Conservation (phyloP, 2,329 filamentous ascomycete species). For the Rhynchosporium agropyri region DNA sequence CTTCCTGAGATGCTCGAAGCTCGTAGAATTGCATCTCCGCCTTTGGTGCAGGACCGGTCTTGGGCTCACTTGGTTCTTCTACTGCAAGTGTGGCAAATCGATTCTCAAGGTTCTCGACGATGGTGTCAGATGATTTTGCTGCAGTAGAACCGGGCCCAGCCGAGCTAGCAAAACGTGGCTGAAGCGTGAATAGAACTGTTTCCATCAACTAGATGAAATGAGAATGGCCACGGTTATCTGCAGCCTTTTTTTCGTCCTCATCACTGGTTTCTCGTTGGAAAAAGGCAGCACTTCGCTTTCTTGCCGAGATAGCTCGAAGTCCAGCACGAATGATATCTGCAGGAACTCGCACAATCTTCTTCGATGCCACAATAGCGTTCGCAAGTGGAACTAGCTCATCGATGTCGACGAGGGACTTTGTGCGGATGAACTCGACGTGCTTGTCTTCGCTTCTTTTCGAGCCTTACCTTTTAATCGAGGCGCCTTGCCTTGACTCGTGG, state of each 20-base stretch:
- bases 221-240: slow-evolving; percentile 18
- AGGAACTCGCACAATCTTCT: slow-evolving; percentile 8
- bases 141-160: neutral
- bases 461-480: slow-evolving; percentile 26
- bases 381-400: slow-evolving; percentile 6
- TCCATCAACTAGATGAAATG: slow-evolving; percentile 28
- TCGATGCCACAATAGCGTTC: neutral
- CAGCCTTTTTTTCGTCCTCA: slow-evolving; percentile 5
- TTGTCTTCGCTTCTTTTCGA: slow-evolving; percentile 21
- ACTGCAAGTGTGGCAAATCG: slow-evolving; percentile 26
- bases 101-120: slow-evolving; percentile 21
- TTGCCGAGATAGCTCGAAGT: slow-evolving; percentile 22
- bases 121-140: neutral
- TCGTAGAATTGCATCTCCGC: neutral
- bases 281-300: slow-evolving; percentile 20
- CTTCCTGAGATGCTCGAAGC: neutral
- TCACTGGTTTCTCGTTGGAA: slow-evolving; percentile 2
- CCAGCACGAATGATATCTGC: slow-evolving; percentile 23
- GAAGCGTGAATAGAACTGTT: slow-evolving; percentile 21
- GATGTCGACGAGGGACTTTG: neutral
- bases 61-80: slow-evolving; percentile 18
- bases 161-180: slow-evolving; percentile 22
- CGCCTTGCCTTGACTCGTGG: neutral
- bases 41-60: neutral
- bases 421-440: neutral